These are phyloP conservation scores for Russula lepida DNA, from an alignment of 768 basidiomycete species.

Conservation along the genomic window DNA sequence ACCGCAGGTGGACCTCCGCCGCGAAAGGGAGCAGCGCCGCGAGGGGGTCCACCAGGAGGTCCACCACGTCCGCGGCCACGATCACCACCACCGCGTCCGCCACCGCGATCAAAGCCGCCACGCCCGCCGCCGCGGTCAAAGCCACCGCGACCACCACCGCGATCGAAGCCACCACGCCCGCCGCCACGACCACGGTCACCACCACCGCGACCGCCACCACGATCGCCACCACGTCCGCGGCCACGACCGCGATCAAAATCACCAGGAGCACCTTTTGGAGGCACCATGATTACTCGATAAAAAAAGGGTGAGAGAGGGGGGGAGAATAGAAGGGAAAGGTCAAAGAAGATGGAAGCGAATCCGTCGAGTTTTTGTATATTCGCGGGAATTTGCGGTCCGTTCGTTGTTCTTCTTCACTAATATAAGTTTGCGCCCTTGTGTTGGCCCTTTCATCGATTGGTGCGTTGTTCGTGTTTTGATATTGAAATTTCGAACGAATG, in stretches of 20 bases:
- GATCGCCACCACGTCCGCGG: not conserved
- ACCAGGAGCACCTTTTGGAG: conserved; percentile 1
- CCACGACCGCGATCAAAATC: not conserved
- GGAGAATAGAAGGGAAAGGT: not conserved
- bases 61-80: not conserved
- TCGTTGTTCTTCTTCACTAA: not conserved
- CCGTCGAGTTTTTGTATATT: not conserved
- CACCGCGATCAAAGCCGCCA: not conserved
- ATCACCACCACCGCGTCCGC: not conserved
- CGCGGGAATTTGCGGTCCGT: not conserved
- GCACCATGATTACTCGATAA: not conserved
- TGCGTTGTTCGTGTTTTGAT: not conserved
- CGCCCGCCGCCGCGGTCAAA: not conserved
- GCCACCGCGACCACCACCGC: not conserved
- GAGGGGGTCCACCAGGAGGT: conserved; percentile 22
- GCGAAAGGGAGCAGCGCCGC: conserved; percentile 22
- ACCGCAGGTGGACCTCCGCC: conserved; percentile 23
- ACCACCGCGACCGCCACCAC: not conserved
- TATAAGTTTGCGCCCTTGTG: too few relatives aligned
- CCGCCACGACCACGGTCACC: not conserved
- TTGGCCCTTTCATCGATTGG: not conserved
- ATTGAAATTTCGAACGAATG: too few relatives aligned
- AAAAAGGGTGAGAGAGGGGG: not conserved
- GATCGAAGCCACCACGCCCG: not conserved
- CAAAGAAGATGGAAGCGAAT: not conserved